A percentile compares a stretch with the other conserved stretches of the same genome.
phyloP scores from a whole-genome alignment of 495 filamentous ascomycete species.

The Patellaria atrata region DNA sequence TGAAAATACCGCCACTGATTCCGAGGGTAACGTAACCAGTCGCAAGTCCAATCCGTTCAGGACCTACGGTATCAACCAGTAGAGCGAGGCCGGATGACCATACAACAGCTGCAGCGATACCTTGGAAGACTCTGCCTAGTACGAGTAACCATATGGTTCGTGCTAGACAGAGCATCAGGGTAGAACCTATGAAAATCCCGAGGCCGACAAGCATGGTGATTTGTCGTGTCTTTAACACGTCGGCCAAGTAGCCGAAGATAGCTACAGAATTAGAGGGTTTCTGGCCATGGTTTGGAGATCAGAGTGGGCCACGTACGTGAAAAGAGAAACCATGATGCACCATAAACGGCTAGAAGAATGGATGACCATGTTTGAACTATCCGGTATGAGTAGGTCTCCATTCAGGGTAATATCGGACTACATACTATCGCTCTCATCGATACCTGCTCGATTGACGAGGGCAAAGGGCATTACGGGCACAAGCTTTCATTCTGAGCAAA shows the following conservation, averaged over 20 bases:
- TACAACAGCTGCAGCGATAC: conserved; percentile 14
- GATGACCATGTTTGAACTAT: conserved; percentile 7
- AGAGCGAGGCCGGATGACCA: conserved; percentile 16
- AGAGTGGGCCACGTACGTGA: conserved; percentile 4
- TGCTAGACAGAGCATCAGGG: conserved; percentile 13
- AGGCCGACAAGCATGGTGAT: conserved; percentile 14
- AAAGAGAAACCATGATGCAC: not conserved
- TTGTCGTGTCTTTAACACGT: conserved; percentile 10
- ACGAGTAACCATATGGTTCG: conserved; percentile 14
- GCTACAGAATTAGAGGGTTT: conserved; percentile 3
- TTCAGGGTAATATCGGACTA: too few species aligned
- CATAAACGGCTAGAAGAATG: conserved; percentile 1
- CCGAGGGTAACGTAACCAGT: conserved; percentile 12
- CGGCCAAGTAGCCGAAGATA: conserved; percentile 18
- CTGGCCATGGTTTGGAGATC: not conserved
- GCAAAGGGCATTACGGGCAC: conserved; percentile 80
- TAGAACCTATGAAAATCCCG: conserved; percentile 10
- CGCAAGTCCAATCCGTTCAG: conserved; percentile 16
- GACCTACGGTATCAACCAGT: conserved; percentile 16
- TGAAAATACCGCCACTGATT: conserved; percentile 1
- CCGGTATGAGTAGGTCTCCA: too few species aligned
- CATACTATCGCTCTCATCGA: too few species aligned
- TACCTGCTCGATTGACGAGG: too few species aligned
- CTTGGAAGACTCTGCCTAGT: conserved; percentile 18
- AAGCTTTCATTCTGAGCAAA: too few species aligned